phyloP scores from a whole-genome alignment of 2,329 filamentous ascomycete genomes.

The Colletotrichum sp. region DNA sequence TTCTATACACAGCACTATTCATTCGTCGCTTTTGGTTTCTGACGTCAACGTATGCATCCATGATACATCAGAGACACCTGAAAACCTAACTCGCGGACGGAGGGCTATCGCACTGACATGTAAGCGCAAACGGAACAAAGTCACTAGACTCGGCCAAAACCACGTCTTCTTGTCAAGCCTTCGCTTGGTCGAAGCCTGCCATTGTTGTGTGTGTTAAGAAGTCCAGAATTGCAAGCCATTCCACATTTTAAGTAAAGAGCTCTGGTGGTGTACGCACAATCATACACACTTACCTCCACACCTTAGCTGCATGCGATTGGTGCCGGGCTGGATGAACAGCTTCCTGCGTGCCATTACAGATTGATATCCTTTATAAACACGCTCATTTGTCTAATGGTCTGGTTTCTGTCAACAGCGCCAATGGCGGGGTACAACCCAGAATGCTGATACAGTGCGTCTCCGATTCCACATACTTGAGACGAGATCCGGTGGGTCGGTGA shows the following conservation, averaged over 20 bases:
- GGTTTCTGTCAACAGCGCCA: not conserved
- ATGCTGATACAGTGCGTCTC: not conserved
- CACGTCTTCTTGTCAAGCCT: too few species aligned
- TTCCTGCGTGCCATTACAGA: rapidly evolving
- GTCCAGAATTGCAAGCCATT: not conserved
- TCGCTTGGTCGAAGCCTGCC: too few species aligned
- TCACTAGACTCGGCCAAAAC: not conserved
- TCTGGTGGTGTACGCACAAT: not conserved
- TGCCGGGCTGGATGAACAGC: not conserved
- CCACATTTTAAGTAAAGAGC: not conserved
- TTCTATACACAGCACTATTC: too few species aligned
- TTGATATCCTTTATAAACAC: not conserved
- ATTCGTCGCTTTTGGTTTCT: too few species aligned
- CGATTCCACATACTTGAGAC: not conserved
- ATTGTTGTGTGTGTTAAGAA: not conserved
- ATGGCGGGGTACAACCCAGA: not conserved
- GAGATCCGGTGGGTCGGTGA: not conserved
- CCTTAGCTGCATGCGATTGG: not conserved
- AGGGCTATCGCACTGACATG: not conserved
- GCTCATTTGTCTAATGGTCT: not conserved
- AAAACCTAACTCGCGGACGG: too few species aligned
- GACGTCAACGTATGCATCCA: too few species aligned
- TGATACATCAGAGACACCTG: too few species aligned
- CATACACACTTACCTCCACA: not conserved
- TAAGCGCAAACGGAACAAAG: rapidly evolving